Percentiles rank a stretch among this genome's conserved stretches.
Evolutionary conservation across 495 filamentous ascomycete genomes (phyloP).

Genomic region (Penicillium malachiteum): DNA sequence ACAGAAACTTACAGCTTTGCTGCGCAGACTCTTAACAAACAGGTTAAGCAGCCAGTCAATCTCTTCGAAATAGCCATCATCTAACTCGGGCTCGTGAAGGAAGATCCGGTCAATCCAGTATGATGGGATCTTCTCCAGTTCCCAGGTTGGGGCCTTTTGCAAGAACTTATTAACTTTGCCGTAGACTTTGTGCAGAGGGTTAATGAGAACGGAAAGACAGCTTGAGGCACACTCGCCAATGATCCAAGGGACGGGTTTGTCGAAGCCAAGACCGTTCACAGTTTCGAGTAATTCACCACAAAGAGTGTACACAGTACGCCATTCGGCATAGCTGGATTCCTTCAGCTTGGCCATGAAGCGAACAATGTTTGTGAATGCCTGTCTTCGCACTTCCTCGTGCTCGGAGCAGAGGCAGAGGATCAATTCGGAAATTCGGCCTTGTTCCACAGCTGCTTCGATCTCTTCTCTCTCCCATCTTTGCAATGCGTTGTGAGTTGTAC

Average conservation of each 20-base stretch:
- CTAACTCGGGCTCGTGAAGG: constrained; percentile 64
- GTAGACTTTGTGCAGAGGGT: constrained; percentile 83
- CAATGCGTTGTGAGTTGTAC: constrained; percentile 40
- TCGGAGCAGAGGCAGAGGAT: constrained; percentile 73
- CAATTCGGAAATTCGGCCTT: constrained; percentile 64
- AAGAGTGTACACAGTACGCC: constrained; percentile 71
- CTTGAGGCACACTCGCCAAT: constrained; percentile 71
- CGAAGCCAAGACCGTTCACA: constrained; percentile 51
- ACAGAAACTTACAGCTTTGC: constrained; percentile 43
- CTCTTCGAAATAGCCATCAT: constrained; percentile 74
- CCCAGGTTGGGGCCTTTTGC: constrained; percentile 71
- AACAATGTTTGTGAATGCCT: constrained; percentile 67
- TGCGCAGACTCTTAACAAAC: constrained; percentile 67
- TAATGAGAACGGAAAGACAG: constrained; percentile 63
- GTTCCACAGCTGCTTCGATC: constrained; percentile 68
- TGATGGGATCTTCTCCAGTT: constrained; percentile 66
- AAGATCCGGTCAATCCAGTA: constrained; percentile 73
- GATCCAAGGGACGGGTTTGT: constrained; percentile 66
- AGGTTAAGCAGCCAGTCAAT: constrained; percentile 78
- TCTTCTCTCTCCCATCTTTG: constrained; percentile 73
- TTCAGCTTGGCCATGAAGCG: constrained; percentile 66
- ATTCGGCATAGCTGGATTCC: constrained; percentile 71
- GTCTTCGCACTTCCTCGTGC: constrained; percentile 68
- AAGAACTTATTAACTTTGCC: constrained; percentile 84
- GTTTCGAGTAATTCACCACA: constrained; percentile 78